Percentiles rank a stretch among this genome's conserved stretches.
These are phyloP conservation scores for Goffeauzyma gilvescens DNA, from an alignment of 768 basidiomycete species.

Conservation along the genomic window DNA sequence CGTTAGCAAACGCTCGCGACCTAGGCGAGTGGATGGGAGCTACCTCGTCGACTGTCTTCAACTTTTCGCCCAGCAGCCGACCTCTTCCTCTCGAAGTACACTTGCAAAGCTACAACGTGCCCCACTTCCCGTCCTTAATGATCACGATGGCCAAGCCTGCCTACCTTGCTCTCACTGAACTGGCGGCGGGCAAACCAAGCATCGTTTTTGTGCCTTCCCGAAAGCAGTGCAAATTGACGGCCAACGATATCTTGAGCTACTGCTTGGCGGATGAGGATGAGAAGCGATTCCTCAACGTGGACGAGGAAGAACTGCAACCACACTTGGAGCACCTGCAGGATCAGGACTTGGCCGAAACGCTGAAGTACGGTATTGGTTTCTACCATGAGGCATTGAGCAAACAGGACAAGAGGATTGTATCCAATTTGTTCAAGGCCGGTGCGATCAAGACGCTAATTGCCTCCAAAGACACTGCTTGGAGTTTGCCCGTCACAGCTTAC, in stretches of 20 bases:
- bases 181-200: slow-evolving; percentile 66
- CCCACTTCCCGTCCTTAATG: slow-evolving; percentile 98
- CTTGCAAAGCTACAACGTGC: slow-evolving; percentile 80
- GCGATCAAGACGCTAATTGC: slow-evolving; percentile 89
- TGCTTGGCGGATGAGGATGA: slow-evolving; percentile 70
- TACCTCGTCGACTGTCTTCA: slow-evolving; percentile 84
- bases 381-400: slow-evolving; percentile 84
- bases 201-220: slow-evolving; percentile 84
- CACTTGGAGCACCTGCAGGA: slow-evolving; percentile 75
- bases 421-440: slow-evolving; percentile 76
- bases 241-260: slow-evolving; percentile 73
- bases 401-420: slow-evolving; percentile 85
- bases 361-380: slow-evolving; percentile 80
- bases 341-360: slow-evolving; percentile 50
- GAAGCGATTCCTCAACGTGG: slow-evolving; percentile 75
- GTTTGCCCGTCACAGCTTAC: slow-evolving; percentile 74
- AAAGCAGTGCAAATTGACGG: slow-evolving; percentile 81
- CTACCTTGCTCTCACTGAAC: slow-evolving; percentile 76
- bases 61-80: slow-evolving; percentile 90
- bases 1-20: slow-evolving; percentile 84
- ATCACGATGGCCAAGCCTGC: slow-evolving; percentile 98
- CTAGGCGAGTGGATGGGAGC: slow-evolving; percentile 97
- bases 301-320: slow-evolving; percentile 57
- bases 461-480: slow-evolving; percentile 95
- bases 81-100: slow-evolving; percentile 95